Evolutionary conservation across 768 basidiomycete genomes (phyloP), one percentile per base, ranked within the genome.

Genomic region (Mrakia blollopis): DNA sequence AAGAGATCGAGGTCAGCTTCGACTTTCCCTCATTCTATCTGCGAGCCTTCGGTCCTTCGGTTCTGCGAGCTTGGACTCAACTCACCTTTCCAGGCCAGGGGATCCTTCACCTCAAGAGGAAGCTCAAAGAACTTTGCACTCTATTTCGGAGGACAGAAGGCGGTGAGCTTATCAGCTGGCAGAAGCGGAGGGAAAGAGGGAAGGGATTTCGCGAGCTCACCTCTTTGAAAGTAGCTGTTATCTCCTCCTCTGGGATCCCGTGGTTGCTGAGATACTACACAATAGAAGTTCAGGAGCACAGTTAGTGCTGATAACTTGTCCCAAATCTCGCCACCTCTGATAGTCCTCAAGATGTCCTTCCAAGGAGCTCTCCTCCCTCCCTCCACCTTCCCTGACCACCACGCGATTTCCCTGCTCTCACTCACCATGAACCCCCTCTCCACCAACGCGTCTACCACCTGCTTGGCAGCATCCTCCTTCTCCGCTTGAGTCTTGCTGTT

Each of bases 391-490:
- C 35, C 30, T 18, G 6, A 32, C 35, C 13, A 11, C 30, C 62
- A 32, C 62, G 18, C 18, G 28, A 7, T 32, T 2, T 63, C 62
- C n/a, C 61, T n/a, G n/a, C n/a, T 28, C 28, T 89, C 72, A 10
- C 63, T 30, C n/a, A 78, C 7, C 30, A 44, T 28, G 32, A 68
- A 78, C 16, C 79, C 79, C 25, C 81, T 79, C 74, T 90, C 87
- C 80, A 90, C 92, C 85, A 92, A 92, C 0, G 91, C 93, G 54
- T 87, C 86, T 50, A 91, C 91, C 50, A 94, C 87, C 79, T 89
- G 87, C 23, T 87, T 85, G 0, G 93, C 91, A 0, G 89, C 87
- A 9, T 85, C 81, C 77, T 87, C 86, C 84, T 88, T 91, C 80
- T 91, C 89, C 21, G 85, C 83, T 1, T 81, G 70, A 0, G 88